These are phyloP conservation scores for Lachnellula willkommii DNA, from an alignment of 2,329 filamentous ascomycete species.

Conservation along the genomic window DNA sequence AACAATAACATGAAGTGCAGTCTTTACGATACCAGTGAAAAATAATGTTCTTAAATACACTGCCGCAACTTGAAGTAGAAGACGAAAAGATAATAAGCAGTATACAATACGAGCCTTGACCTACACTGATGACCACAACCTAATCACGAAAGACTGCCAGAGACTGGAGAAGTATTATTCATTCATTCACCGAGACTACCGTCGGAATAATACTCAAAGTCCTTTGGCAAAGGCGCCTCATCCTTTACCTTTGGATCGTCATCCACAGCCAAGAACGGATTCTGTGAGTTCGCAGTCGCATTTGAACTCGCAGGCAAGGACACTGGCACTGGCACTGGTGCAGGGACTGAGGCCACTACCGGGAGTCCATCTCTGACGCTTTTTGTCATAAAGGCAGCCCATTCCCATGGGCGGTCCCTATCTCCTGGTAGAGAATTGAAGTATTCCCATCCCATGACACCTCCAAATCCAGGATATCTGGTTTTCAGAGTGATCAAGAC, in stretches of 20 bases:
- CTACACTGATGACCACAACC: no score
- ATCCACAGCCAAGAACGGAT: slow-evolving; percentile 16
- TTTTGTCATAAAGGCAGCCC: slow-evolving; percentile 60
- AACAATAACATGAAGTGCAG: no score
- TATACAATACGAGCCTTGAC: no score
- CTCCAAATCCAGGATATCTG: slow-evolving; percentile 67
- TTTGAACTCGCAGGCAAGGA: background rate
- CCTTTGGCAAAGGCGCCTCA: slow-evolving; percentile 23
- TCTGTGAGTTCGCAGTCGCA: slow-evolving; percentile 1
- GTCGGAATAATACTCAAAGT: slow-evolving; percentile 27
- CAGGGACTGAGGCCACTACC: background rate
- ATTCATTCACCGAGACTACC: slow-evolving; percentile 18
- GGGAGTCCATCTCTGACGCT: slow-evolving; percentile 14
- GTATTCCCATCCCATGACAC: slow-evolving; percentile 94
- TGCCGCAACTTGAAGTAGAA: no score
- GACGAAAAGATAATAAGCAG: no score
- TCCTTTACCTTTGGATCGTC: slow-evolving; percentile 12
- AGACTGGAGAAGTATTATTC: background rate
- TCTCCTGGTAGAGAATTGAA: slow-evolving; percentile 74
- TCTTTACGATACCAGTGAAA: no score
- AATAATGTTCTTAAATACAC: no score
- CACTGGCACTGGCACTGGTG: background rate
- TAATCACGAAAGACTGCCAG: no score
- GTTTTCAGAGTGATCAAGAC: slow-evolving; percentile 53
- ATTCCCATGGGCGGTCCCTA: slow-evolving; percentile 62